Percentiles rank a stretch among this genome's conserved stretches.
Conservation (phyloP, 2,329 filamentous ascomycete genomes). For the Alternaria consortialis region DNA sequence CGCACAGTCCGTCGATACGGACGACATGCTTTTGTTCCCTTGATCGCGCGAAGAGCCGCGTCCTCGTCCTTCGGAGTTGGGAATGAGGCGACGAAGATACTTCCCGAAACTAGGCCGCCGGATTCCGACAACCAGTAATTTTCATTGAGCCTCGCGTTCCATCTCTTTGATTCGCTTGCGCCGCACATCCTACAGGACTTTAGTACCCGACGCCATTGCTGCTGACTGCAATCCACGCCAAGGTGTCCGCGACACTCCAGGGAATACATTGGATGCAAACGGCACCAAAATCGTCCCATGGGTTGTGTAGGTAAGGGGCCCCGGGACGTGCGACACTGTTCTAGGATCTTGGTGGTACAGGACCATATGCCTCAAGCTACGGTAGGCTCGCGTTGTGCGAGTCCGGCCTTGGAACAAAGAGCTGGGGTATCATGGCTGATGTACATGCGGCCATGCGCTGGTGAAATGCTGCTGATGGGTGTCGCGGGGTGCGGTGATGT, state of each 20-base stretch:
- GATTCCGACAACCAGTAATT: conserved; percentile 28
- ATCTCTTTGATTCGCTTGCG: conserved; percentile 33
- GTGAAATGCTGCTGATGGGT: neutral
- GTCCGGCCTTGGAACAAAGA: conserved; percentile 19
- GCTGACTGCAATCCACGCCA: conserved; percentile 27
- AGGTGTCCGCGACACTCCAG: conserved; percentile 23
- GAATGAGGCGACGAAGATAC: conserved; percentile 30
- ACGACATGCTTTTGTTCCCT: neutral
- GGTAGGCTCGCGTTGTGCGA: conserved; percentile 9
- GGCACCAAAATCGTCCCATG: conserved; percentile 12
- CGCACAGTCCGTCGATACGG: neutral
- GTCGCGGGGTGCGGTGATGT: neutral
- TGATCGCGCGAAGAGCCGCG: conserved; percentile 5
- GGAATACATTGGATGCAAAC: conserved; percentile 2
- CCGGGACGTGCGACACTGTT: conserved; percentile 17
- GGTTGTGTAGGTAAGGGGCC: conserved; percentile 17
- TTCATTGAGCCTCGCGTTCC: conserved; percentile 21
- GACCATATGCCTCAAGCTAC: conserved; percentile 30
- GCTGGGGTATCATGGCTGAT: conserved; percentile 7
- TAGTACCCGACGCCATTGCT: conserved; percentile 27
- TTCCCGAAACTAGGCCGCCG: conserved; percentile 24
- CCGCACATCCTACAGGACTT: conserved; percentile 1
- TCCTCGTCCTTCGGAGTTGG: conserved; percentile 34
- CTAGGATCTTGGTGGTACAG: conserved; percentile 19
- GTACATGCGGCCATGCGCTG: neutral